Base-by-base conservation (phyloP, 345 rosid species). In the Salix purpurea region DNA sequence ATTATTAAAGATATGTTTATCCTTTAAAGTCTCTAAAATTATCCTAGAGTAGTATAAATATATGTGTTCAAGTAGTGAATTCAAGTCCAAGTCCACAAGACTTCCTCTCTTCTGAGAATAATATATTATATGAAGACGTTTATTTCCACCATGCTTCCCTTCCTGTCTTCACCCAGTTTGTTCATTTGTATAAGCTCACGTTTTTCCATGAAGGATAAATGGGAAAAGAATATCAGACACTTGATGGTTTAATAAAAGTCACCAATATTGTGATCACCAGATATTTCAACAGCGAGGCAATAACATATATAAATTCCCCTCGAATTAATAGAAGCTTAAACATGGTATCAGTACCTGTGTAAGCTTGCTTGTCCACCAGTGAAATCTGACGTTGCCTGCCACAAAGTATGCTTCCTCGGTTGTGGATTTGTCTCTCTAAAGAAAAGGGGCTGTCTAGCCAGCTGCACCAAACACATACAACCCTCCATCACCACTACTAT, bases 301-400 rank as follows among this genome's bases (percentile, higher is more conserved):
- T 8, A 11, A n/a, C 13, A 56, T 56, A 1, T 8, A 11, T 8
- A 8, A 56, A 8, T 56, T 21, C 62, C 62, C 62, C 62, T n/a
- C 6, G 0, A n/a, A 56, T 56, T 56, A 1, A n/a, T 11, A 56
- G 50, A 46, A 13, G 65, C 30, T 74, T 10, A 24, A 2, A 15
- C 11, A 52, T 10, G 7, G 11, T 21, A 65, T 5, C 11, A 40
- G 7, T 80, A 95, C 99, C 91, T 90, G 84, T 90, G 84, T 65
- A 83, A 40, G 87, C 97, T 91, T 24, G 99, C 99, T 79, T 95
- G 93, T 42, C 97, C 99, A 84, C 92, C 90, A 13, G 98, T 95
- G 79, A 95, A 95, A 91, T 95, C 99, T n/a, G 98, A 87, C 1
- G 99, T 90, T 44, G 98, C 93, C 86, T 95, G 99, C 99, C 98